Conservation (phyloP, 148 eudicot species). For the Cornus kousa region DNA sequence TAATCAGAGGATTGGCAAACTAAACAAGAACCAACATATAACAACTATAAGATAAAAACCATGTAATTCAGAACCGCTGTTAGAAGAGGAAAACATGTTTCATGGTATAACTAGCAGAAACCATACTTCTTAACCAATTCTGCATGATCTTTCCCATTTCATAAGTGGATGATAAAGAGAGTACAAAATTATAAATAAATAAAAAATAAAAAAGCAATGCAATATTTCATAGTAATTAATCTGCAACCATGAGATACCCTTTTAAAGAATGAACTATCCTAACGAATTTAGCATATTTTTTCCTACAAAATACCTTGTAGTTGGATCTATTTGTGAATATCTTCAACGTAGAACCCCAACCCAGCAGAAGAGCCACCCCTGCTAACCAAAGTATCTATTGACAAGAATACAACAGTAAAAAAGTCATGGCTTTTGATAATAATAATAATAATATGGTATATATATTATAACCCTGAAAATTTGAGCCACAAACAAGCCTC, state of each 20-base stretch:
- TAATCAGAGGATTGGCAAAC: not conserved
- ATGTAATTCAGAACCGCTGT: not conserved
- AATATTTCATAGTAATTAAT: not conserved
- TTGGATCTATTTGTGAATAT: constrained; percentile 43
- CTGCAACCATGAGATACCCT: not conserved
- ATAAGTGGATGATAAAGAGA: not conserved
- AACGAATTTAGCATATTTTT: not conserved
- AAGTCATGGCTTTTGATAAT: not conserved
- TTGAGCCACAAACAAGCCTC: constrained; percentile 18
- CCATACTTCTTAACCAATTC: not conserved
- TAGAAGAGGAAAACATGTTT: not conserved
- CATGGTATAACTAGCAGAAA: not conserved
- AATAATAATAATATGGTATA: not conserved
- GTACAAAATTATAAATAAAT: not conserved
- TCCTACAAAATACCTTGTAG: constrained; percentile 41
- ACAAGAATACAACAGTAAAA: not conserved
- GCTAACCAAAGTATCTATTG: constrained; percentile 47
- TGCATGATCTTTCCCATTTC: not conserved
- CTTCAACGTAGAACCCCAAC: constrained; percentile 49
- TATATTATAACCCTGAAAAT: not conserved
- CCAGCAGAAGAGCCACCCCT: constrained; percentile 48
- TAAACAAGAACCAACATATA: not conserved
- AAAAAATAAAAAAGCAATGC: not conserved
- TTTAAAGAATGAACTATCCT: not conserved
- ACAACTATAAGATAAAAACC: not conserved